Conservation (phyloP, 2,329 filamentous ascomycete genomes). For the Amphichorda felina region DNA sequence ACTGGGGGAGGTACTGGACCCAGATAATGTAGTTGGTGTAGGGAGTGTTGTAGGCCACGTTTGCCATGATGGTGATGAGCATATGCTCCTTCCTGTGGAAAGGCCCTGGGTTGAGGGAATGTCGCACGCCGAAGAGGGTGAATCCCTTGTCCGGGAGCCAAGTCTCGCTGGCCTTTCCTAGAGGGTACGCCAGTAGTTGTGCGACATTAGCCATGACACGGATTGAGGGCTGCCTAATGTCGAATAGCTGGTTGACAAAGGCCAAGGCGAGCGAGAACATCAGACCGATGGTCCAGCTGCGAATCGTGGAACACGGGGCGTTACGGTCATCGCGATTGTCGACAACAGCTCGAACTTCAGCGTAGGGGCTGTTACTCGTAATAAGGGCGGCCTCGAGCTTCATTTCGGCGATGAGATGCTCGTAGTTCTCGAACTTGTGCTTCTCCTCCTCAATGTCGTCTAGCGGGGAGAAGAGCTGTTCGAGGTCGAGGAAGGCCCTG, state of each 20-base stretch:
- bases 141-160: slow-evolving; percentile 38
- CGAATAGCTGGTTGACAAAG: slow-evolving; percentile 46
- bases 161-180: slow-evolving; percentile 37
- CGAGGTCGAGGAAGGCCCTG: slow-evolving; percentile 28
- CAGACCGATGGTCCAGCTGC: slow-evolving; percentile 41
- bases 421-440: slow-evolving; percentile 31
- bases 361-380: slow-evolving; percentile 43
- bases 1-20: slow-evolving; percentile 38
- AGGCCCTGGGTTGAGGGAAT: slow-evolving; percentile 41
- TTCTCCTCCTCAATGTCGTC: slow-evolving; percentile 14
- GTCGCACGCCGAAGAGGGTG: slow-evolving; percentile 29
- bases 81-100: slow-evolving; percentile 52
- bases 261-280: slow-evolving; percentile 34
- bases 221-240: slow-evolving; percentile 42
- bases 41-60: slow-evolving; percentile 39
- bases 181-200: slow-evolving; percentile 42
- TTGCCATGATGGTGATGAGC: slow-evolving; percentile 51
- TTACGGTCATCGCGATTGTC: slow-evolving; percentile 40
- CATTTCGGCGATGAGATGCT: slow-evolving; percentile 38
- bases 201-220: slow-evolving; percentile 42
- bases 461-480: slow-evolving; percentile 22
- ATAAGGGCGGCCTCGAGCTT: slow-evolving; percentile 42
- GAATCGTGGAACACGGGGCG: slow-evolving; percentile 39
- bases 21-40: slow-evolving; percentile 45
- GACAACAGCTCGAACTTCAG: slow-evolving; percentile 43